These are phyloP conservation scores for Sarocladiaceae sp. DNA, from an alignment of 2,329 filamentous ascomycete genomes.

Conservation along the genomic window DNA sequence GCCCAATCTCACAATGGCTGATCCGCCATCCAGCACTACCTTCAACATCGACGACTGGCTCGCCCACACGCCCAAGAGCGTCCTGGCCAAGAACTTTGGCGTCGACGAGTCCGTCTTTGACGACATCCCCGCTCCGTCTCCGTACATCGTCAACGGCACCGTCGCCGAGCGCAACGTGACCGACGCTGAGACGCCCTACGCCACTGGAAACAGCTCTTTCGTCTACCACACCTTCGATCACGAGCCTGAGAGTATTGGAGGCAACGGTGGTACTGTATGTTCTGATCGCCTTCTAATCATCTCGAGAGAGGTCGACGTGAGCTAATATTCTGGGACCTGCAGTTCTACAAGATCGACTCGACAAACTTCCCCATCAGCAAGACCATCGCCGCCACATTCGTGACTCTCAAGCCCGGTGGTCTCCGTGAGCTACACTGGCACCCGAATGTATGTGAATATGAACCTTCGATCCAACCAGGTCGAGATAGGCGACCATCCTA, in stretches of 20 bases:
- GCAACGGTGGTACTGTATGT: constrained; percentile 44
- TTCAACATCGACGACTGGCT: constrained; percentile 70
- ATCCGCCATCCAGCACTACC: constrained; percentile 44
- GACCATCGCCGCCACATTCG: constrained; percentile 59
- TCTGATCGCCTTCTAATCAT: too few relatives aligned
- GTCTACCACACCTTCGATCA: constrained; percentile 55
- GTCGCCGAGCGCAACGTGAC: constrained; percentile 36
- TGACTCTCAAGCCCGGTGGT: constrained; percentile 56
- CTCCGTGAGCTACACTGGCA: constrained; percentile 66
- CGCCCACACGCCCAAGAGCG: constrained; percentile 52
- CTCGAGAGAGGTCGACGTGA: too few relatives aligned
- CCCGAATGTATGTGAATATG: constrained; percentile 45
- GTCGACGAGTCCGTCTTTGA: constrained; percentile 54
- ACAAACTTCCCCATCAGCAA: constrained; percentile 60
- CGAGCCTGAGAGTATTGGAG: constrained; percentile 49
- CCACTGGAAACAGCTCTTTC: constrained; percentile 53
- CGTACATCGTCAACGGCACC: constrained; percentile 56
- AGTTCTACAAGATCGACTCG: constrained; percentile 58
- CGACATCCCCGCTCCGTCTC: constrained; percentile 48
- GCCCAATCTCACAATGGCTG: neutral
- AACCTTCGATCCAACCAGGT: neutral
- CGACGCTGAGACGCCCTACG: constrained; percentile 33
- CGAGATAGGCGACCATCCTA: neutral
- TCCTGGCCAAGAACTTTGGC: constrained; percentile 65
- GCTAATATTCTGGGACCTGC: too few relatives aligned